phyloP scores from a whole-genome alignment of 2,329 filamentous ascomycete genomes.

The Trichoderma semiorbis region DNA sequence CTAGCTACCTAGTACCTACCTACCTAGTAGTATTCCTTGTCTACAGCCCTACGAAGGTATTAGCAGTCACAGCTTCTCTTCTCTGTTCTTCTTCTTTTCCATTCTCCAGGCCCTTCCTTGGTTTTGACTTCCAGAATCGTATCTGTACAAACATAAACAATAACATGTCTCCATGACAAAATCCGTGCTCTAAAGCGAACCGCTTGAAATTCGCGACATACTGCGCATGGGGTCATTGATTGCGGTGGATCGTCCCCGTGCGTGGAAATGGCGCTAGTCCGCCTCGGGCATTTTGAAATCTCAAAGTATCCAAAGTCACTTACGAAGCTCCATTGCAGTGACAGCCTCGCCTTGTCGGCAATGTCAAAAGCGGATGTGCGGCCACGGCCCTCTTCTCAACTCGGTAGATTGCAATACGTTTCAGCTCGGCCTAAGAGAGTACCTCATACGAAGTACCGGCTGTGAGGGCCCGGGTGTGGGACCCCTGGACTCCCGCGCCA shows the following conservation, averaged over 20 bases:
- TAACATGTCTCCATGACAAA: neutral
- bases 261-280: neutral
- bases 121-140: neutral
- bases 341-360: neutral
- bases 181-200: neutral
- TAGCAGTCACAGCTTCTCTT: neutral
- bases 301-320: neutral
- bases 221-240: neutral
- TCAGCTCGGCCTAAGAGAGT: neutral
- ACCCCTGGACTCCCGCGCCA: neutral
- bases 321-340: neutral
- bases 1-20: too few relatives aligned
- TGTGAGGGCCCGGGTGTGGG: neutral
- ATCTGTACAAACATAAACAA: neutral
- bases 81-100: neutral
- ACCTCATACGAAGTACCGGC: neutral
- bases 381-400: neutral
- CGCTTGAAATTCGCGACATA: neutral
- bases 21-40: too few relatives aligned
- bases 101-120: neutral
- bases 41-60: neutral
- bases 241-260: constrained; percentile 2
- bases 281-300: neutral
- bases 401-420: neutral
- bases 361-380: neutral